Base-by-base conservation (phyloP, 192 early-diverging fungal species). In the Backusella tuberculispora region DNA sequence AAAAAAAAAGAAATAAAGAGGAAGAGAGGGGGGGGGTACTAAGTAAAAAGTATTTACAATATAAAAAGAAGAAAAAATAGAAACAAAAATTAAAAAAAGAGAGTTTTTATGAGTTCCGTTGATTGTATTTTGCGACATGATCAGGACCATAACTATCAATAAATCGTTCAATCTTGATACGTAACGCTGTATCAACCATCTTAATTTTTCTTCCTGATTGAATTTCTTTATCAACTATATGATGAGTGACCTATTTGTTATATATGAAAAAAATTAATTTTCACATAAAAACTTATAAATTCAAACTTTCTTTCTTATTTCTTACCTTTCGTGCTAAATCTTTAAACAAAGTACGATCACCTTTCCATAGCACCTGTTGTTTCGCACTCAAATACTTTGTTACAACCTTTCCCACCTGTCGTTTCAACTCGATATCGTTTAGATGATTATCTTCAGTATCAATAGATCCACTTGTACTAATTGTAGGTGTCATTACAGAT, bases 321-420 rank as follows among this genome's bases (percentile, higher is more conserved):
- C 74, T 45, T 83, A 85, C 84, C 74, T 79, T 87, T 53, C 85
- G 79, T 3, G 85, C 85, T 21, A 85, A 78, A 43, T 87, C 84
- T 64, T 87, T 87, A 53, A 87, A 87, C 6, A 83, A 29, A 15
- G 77, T 69, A 38, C 85, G 83, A 63, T 82, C 82, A 43, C 82
- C 81, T 47, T 78, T 79, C 67, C 82, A 79, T 53, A 85, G 75
- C 10, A 74, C 46, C 50, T 87, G 85, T 40, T 85, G 81, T 44
- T 87, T 87, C 15, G 81, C 79, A 79, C 80, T 85, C 13, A 79
- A 74, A 68, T 83, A 67, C 41, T 66, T 78, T 13, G 65, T 83
- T 15, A 74, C 74, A 42, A 68, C 46, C 71, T 72, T 76, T 45
- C 64, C 77, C 65, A 67, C 63, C 67, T 81, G 71, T 21, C 73